Conservation (phyloP, 179 eudicot genomes). For the Actinidia polygama region DNA sequence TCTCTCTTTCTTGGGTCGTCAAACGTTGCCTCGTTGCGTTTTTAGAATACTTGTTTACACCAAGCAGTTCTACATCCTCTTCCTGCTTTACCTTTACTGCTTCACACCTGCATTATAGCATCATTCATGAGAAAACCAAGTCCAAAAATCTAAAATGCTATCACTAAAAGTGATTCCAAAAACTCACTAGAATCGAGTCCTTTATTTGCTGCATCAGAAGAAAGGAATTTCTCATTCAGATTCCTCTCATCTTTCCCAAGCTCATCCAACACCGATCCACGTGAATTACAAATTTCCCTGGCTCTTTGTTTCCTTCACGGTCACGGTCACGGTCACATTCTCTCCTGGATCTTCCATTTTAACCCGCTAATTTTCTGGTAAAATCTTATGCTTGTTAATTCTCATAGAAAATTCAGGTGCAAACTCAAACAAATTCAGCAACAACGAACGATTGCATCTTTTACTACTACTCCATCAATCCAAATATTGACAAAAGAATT, state of each 20-base stretch:
- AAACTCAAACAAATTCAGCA: slow-evolving; percentile 13
- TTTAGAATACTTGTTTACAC: background rate
- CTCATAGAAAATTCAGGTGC: slow-evolving; percentile 18
- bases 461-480: background rate
- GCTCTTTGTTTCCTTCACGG: background rate
- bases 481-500: background rate
- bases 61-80: slow-evolving; percentile 6
- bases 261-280: no score
- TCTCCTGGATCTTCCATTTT: slow-evolving; percentile 16
- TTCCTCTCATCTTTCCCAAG: background rate
- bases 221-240: background rate
- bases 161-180: slow-evolving; percentile 1
- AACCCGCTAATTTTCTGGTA: slow-evolving; percentile 4
- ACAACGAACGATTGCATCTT: slow-evolving; percentile 8
- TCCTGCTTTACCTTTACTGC: background rate
- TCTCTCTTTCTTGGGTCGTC: slow-evolving; percentile 16
- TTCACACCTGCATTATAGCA: slow-evolving; percentile 11
- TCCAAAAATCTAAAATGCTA: background rate
- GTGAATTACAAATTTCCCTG: slow-evolving; percentile 7
- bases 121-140: background rate
- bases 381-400: slow-evolving; percentile 6
- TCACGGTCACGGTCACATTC: background rate
- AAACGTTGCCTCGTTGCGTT: background rate
- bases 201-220: background rate
- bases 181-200: slow-evolving; percentile 6